phyloP scores from a whole-genome alignment of 441 rosid species.

The Corymbia calophylla region DNA sequence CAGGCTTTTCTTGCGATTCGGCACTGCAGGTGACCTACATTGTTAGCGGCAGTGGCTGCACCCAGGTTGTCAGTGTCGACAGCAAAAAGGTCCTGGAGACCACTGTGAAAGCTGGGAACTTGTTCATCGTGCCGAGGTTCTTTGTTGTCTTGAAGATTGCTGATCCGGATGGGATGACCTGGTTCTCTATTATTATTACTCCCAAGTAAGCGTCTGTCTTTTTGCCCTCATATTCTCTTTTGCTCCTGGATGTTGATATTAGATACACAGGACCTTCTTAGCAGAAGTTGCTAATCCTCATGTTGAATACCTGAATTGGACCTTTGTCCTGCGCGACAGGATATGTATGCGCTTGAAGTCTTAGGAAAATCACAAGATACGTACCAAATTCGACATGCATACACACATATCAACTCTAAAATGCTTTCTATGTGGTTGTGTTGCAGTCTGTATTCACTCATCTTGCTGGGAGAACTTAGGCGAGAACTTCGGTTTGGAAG shows the following conservation, averaged over 20 bases:
- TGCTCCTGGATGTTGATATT: background rate
- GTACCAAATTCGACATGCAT: background rate
- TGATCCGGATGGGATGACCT: conserved; percentile 65
- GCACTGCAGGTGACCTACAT: conserved; percentile 83
- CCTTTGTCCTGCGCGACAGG: background rate
- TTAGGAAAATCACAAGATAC: background rate
- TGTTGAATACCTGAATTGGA: background rate
- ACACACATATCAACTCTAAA: background rate
- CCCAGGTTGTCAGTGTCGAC: conserved; percentile 69
- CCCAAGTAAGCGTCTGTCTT: conserved; percentile 44
- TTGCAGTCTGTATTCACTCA: conserved; percentile 76
- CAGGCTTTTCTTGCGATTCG: conserved; percentile 86
- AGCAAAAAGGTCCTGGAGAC: conserved; percentile 67
- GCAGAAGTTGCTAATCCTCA: background rate
- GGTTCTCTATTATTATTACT: conserved; percentile 81
- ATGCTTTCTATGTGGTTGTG: background rate
- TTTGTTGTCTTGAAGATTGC: conserved; percentile 69
- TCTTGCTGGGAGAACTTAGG: conserved; percentile 73
- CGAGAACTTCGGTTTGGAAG: conserved; percentile 67
- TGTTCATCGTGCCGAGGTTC: conserved; percentile 85
- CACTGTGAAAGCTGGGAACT: conserved; percentile 52
- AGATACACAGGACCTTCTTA: background rate
- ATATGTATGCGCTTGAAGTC: background rate
- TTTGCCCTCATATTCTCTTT: background rate
- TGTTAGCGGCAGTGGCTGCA: conserved; percentile 71